Conservation (phyloP, 1,284 basidiomycete genomes). For the Ceratobasidium sp. region DNA sequence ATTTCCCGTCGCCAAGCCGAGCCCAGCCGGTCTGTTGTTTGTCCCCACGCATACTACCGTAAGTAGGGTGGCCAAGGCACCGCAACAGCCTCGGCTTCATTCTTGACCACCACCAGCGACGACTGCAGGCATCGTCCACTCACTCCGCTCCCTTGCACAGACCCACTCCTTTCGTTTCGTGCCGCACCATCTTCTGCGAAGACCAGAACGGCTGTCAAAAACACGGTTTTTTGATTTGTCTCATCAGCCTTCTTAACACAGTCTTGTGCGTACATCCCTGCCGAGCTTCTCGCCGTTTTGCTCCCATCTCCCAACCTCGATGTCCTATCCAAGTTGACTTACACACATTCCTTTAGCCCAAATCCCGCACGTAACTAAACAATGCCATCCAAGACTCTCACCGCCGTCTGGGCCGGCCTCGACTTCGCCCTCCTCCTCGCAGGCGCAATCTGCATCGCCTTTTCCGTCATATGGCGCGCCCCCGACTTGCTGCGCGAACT, state of each 20-base stretch:
- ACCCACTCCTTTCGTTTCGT: constrained; percentile 3
- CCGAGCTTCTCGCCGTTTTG: constrained; percentile 1
- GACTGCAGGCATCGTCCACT: constrained; percentile 38
- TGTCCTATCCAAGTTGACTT: constrained; percentile 5
- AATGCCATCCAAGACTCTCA: constrained; percentile 76
- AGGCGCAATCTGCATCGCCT: constrained; percentile 65
- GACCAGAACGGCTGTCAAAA: constrained; percentile 18
- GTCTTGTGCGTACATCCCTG: constrained; percentile 13
- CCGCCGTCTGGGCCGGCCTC: constrained; percentile 73
- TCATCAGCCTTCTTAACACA: constrained; percentile 4
- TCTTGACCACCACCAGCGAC: constrained; percentile 17
- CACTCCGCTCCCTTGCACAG: constrained; percentile 8
- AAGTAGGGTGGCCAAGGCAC: not conserved
- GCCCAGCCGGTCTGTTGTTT: constrained; percentile 10
- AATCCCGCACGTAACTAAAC: no score
- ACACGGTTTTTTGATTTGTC: constrained; percentile 17
- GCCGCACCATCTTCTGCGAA: constrained; percentile 34
- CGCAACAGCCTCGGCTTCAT: not conserved
- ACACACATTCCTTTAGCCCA: not conserved
- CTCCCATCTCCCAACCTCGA: not conserved
- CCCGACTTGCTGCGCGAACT: constrained; percentile 72
- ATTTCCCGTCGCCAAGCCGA: constrained; percentile 31
- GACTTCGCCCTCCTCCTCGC: constrained; percentile 73
- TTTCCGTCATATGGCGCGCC: constrained; percentile 74
- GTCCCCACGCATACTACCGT: constrained; percentile 8